Evolutionary conservation across 805 yeast genomes (phyloP).

Genomic region (Candida ficus): DNA sequence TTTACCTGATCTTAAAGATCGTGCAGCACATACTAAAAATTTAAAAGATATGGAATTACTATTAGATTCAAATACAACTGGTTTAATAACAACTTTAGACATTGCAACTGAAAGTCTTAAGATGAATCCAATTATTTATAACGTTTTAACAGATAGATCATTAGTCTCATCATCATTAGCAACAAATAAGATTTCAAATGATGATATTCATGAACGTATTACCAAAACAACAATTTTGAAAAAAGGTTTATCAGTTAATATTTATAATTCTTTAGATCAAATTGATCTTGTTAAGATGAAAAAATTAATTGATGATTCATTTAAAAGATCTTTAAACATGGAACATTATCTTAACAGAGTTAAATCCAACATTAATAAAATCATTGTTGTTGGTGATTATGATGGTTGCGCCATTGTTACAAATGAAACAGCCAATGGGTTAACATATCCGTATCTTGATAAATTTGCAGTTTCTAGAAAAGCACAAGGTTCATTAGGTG

Average conservation of each 20-base stretch:
- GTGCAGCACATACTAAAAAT: constrained; percentile 60
- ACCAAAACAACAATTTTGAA: constrained; percentile 68
- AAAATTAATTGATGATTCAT: constrained; percentile 70
- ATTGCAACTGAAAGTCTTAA: constrained; percentile 51
- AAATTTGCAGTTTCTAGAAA: constrained; percentile 85
- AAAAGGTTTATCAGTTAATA: constrained; percentile 45
- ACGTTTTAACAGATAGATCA: constrained; percentile 87
- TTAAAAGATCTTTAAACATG: constrained; percentile 60
- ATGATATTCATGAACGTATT: constrained; percentile 21
- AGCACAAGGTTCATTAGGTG: constrained; percentile 87
- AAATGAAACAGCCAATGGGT: constrained; percentile 46
- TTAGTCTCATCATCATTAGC: constrained; percentile 89
- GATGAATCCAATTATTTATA: constrained; percentile 83
- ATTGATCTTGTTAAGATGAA: constrained; percentile 51
- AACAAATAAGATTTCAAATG: constrained; percentile 35
- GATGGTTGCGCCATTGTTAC: constrained; percentile 95
- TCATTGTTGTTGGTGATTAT: constrained; percentile 88
- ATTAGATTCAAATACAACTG: constrained; percentile 48
- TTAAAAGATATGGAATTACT: constrained; percentile 62
- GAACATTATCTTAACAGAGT: constrained; percentile 65
- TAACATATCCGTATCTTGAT: constrained; percentile 72
- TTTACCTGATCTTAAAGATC: constrained; percentile 32
- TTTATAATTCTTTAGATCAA: constrained; percentile 12
- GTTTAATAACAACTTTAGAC: constrained; percentile 79
- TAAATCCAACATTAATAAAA: constrained; percentile 59